Evolutionary conservation across 2,329 filamentous ascomycete species (phyloP), one percentile per base, ranked within the genome.

Genomic region (Calonectria ilicicola): DNA sequence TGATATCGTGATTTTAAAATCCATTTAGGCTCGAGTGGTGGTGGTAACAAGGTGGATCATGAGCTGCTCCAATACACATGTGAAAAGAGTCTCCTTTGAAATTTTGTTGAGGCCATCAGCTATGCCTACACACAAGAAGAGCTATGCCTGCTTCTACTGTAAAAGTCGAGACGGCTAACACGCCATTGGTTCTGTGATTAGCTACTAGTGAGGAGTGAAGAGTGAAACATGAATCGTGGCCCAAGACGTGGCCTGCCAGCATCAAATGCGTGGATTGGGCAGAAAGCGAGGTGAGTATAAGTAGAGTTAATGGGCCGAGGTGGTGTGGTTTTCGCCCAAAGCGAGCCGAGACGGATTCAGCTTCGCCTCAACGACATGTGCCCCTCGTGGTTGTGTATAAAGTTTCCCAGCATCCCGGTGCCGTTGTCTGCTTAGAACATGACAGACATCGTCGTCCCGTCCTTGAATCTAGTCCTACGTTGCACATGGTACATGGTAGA

Each of bases 281-380:
- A 44, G 44, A 27, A 35, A 26, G 27, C 19, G 56, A 53, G 47
- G 40, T n/a, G 14, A 40, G 49, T 35, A 32, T 32, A 5, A 32
- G 29, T 23, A 9, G 12, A 42, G 46, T 17, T 46, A 19, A 63
- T 73, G 71, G 65, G 71, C 71, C 68, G 72, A 73, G 72, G 72
- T 73, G 72, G 72, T 69, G 72, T 73, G 72, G 68, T 72, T 73
- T 70, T 21, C 49, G n/a, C 42, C 44, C 62, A 69, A 62, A 44
- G 49, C 53, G 60, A 63, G 62, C 53, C 49, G 47, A 66, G 68
- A 67, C 51, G 47, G 29, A 44, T 58, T 66, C 51, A 67, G 46
- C 32, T 70, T 26, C 58, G 60, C 49, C 51, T 70, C 62, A 66
- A 53, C 53, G 35, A 46, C 35, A 42, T 46, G n/a, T 29, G 21